A percentile compares a stretch with the other conserved stretches of the same genome.
Conservation (phyloP, 2,329 filamentous ascomycete species). For the Claviceps digitariae region DNA sequence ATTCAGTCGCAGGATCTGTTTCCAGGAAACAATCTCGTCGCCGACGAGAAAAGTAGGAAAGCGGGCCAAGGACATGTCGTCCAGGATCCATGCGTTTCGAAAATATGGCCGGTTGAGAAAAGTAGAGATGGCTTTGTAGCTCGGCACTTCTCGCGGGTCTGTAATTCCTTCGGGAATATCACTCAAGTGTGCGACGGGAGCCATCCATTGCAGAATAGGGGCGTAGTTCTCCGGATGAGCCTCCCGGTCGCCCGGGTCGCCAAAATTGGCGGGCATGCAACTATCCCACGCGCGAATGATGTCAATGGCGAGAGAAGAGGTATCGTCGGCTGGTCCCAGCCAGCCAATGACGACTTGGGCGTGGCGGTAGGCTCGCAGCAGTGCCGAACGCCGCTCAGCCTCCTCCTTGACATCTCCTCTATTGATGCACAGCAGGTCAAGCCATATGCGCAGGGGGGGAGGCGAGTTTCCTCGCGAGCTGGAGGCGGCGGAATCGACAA, state of each 20-base stretch:
- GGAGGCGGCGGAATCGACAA: conserved; percentile 2
- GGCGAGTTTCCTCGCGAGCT: not conserved
- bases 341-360: conserved; percentile 21
- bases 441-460: conserved; percentile 16
- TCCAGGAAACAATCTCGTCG: conserved; percentile 23
- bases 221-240: conserved; percentile 21
- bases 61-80: conserved; percentile 20
- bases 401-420: conserved; percentile 15
- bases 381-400: conserved; percentile 14
- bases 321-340: conserved; percentile 16
- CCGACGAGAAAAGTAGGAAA: conserved; percentile 20
- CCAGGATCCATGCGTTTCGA: conserved; percentile 23
- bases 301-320: conserved; percentile 14
- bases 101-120: conserved; percentile 21
- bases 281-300: conserved; percentile 16
- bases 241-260: conserved; percentile 20
- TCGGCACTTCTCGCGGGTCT: conserved; percentile 11
- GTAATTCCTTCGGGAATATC: conserved; percentile 11
- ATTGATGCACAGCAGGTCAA: conserved; percentile 19
- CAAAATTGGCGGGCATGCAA: conserved; percentile 18
- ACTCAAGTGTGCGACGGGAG: conserved; percentile 13
- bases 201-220: conserved; percentile 18
- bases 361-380: conserved; percentile 16
- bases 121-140: conserved; percentile 12
- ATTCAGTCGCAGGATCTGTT: conserved; percentile 20